Evolutionary conservation across 108 stramenopile species (phyloP).

Genomic region (Pseudonitzschia multiseries): DNA sequence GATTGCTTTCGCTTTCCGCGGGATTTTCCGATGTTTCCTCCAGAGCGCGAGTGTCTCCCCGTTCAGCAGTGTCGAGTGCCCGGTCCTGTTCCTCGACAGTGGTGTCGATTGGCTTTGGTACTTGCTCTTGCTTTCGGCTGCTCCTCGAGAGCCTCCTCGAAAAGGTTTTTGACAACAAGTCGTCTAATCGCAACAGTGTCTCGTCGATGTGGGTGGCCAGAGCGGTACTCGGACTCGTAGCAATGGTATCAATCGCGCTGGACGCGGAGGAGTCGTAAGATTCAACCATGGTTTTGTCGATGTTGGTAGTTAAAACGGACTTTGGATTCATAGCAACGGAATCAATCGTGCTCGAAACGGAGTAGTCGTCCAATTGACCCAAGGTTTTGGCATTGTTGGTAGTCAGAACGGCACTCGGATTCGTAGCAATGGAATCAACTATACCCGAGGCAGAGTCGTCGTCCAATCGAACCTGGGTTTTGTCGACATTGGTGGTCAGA

Average conservation of each 20-base stretch:
- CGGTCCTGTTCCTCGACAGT: not conserved
- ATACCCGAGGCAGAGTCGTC: too few species aligned
- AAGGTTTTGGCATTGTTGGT: too few species aligned
- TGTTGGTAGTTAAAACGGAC: too few species aligned
- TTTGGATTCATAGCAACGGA: too few species aligned
- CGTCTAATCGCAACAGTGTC: slow-evolving; percentile 15
- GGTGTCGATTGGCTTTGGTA: not conserved
- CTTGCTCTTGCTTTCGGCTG: not conserved
- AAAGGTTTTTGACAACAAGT: slow-evolving; percentile 16
- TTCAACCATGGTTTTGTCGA: too few species aligned
- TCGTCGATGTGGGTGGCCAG: slow-evolving; percentile 7
- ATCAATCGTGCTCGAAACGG: too few species aligned
- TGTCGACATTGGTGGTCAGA: not conserved
- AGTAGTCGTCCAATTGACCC: too few species aligned
- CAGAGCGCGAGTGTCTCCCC: not conserved
- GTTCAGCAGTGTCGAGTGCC: not conserved
- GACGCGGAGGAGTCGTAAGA: too few species aligned
- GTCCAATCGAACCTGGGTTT: too few species aligned
- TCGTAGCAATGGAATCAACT: too few species aligned
- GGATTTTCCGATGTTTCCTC: not conserved
- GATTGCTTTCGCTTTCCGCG: not conserved
- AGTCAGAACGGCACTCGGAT: too few species aligned
- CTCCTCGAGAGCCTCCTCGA: slow-evolving; percentile 3
- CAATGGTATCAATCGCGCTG: too few species aligned
- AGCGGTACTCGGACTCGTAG: not conserved